Evolutionary conservation across 805 yeast species (phyloP).

Genomic region (Wickerhamiella bombiphila): DNA sequence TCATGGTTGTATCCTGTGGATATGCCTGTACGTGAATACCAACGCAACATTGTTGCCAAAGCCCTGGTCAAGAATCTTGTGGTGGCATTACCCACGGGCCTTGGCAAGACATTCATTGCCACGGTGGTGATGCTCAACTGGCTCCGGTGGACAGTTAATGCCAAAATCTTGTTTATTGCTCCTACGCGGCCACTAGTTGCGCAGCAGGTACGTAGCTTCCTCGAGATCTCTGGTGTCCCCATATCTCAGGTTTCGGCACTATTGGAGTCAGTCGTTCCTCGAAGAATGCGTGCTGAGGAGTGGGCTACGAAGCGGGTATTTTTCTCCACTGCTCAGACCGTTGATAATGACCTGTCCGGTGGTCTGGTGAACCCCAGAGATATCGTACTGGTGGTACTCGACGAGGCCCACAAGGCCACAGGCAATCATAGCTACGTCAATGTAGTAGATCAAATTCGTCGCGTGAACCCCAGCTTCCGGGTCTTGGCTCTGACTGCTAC

Average conservation of each 20-base stretch:
- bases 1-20: constrained; percentile 75
- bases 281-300: constrained; percentile 48
- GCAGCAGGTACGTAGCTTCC: constrained; percentile 88
- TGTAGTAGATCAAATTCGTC: constrained; percentile 51
- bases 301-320: constrained; percentile 71
- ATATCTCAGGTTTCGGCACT: constrained; percentile 37
- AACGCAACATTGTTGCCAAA: constrained; percentile 57
- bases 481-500: constrained; percentile 88
- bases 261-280: constrained; percentile 35
- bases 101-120: constrained; percentile 95
- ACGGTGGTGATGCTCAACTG: constrained; percentile 85
- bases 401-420: constrained; percentile 90
- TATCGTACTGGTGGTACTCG: constrained; percentile 65
- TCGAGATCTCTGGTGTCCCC: constrained; percentile 74
- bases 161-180: constrained; percentile 85
- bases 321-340: constrained; percentile 92
- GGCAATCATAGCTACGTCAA: constrained; percentile 83
- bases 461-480: constrained; percentile 54
- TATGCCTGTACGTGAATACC: constrained; percentile 74
- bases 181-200: constrained; percentile 95
- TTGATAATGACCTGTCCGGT: constrained; percentile 69
- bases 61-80: constrained; percentile 61
- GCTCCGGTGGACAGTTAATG: constrained; percentile 64
- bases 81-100: constrained; percentile 92
- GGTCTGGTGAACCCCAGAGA: constrained; percentile 67